Base-by-base conservation (phyloP, 371 early-diverging fungal genomes). In the Lichtheimia hyalospora region DNA sequence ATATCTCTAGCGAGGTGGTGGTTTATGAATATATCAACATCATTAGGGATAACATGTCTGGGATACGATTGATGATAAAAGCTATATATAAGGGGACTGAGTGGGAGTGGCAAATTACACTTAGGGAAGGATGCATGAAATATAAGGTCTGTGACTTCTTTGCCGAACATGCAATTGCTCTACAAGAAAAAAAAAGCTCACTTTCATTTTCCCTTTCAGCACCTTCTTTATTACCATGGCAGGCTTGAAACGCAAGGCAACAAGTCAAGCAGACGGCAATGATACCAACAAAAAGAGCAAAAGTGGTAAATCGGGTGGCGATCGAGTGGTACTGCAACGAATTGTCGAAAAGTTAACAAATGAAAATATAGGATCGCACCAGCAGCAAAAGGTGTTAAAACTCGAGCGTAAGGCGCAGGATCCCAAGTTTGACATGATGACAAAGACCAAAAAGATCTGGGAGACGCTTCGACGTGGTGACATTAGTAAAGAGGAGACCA, bases 401-500 rank as follows among this genome's bases (percentile, higher is more conserved):
- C 49, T 55, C 5, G 90, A 94, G 66, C 87, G 93, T 44, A 87
- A 90, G 63, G 77, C 80, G 39, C 78, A 85, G 48, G 88, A 92
- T 66, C 89, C 89, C 25, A 84, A 86, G 64, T 73, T 82, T 50
- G 87, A 87, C 57, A 71, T 94, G 62, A 89, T 94, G 60, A 51
- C 70, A 7, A 74, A 85, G 21, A 88, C 89, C 46, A 95, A 95
- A 73, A 86, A 84, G 60, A 71, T 91, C 24, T 97, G 97, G 97
- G 97, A 96, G 73, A 73, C 79, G 58, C 75, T 96, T 48, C 84
- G 97, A 51, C 85, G 84, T 60, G 88, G 90, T 66, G 87, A 89
- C 59, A 69, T 91, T 15, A 75, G 73, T 20, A 73, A 79, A 27
- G 82, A 80, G 20, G 89, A 89, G 60, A 86, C 93, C 50, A 73